Evolutionary conservation across 192 early-diverging fungal species (phyloP).

Genomic region (Coemansia sp.): DNA sequence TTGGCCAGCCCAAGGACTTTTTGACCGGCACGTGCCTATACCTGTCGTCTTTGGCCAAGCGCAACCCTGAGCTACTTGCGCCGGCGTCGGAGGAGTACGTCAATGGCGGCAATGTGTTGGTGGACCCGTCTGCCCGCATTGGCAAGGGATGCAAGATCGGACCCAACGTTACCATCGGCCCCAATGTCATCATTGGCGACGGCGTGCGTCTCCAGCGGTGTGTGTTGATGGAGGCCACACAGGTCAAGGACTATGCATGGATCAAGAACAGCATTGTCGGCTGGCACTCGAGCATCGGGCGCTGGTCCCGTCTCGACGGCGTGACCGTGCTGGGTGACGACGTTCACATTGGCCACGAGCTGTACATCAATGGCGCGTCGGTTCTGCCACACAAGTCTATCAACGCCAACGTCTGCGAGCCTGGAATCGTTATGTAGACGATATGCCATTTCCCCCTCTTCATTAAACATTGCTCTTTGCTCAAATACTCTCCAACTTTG

Average conservation of each 20-base stretch:
- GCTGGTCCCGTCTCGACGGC: constrained; percentile 94
- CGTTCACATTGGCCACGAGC: constrained; percentile 90
- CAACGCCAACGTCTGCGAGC: constrained; percentile 83
- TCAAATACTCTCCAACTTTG: neutral
- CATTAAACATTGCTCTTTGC: neutral
- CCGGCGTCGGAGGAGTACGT: constrained; percentile 69
- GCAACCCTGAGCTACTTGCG: constrained; percentile 69
- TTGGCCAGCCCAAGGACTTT: constrained; percentile 99
- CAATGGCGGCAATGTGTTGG: constrained; percentile 85
- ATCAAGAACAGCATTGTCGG: constrained; percentile 89
- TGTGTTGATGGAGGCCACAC: constrained; percentile 83
- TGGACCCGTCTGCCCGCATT: constrained; percentile 88
- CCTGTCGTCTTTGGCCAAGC: constrained; percentile 78
- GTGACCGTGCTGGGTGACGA: constrained; percentile 96
- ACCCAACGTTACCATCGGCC: constrained; percentile 95
- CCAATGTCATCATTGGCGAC: constrained; percentile 86
- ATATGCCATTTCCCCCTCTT: neutral
- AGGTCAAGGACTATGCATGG: constrained; percentile 90
- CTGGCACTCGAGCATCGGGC: constrained; percentile 93
- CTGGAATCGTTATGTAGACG: constrained; percentile 91
- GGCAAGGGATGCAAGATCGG: constrained; percentile 97
- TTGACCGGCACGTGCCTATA: constrained; percentile 94
- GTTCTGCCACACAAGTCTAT: constrained; percentile 98
- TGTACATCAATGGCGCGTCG: constrained; percentile 93
- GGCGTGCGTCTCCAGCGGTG: constrained; percentile 90